Evolutionary conservation across 2,329 filamentous ascomycete species (phyloP), one percentile per base, ranked within the genome.

Genomic region (Cercospora canescens): DNA sequence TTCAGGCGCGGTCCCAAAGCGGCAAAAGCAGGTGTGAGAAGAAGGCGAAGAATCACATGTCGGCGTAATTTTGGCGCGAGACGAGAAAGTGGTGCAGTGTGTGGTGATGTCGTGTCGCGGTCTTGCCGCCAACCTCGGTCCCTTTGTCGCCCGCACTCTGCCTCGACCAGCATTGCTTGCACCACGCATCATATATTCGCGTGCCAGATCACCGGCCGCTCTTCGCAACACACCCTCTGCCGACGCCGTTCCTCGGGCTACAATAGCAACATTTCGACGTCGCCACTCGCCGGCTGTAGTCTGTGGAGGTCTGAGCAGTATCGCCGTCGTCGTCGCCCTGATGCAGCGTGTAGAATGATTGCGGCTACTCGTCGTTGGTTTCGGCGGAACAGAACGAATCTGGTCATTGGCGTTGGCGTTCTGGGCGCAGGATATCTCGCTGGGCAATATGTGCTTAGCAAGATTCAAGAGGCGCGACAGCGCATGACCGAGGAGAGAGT

Each of bases 401-500:
- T 99, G 77, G 92, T 93, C 77, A 87, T 99, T 76, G 93, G 94
- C 71, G 88, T 92, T 66, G 93, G 94, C 70, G 87, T 98, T 71
- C 82, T 97, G 71, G 94, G 94, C 72, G 92, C 91, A 61, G 93
- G 93, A 71, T 99, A 99, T 81, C 82, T 97, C 67, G 94, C 91
- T 63, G 93, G 92, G 41, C 93, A 97, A 80, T 99, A 97, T 89
- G 88, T 97, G 72, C 80, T 97, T 76, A 87, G 87, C 75, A 98
- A 97, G 85, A 89, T 98, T 75, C 91, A 91, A 71, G 94, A 98
- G 80, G 93, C 94, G 73, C 89, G 94, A 72, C 93, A 97, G 86
- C 93, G 94, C 79, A 96, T 97, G 92, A 94, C 91, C 80, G 94
- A 93, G 79, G 95, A 98, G 76, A 89, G 93, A 75, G 96, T 97